A percentile compares a stretch with the other conserved stretches of the same genome.
phyloP scores from a whole-genome alignment of 306 rosid genomes.

The Pterocarpus santalinus region DNA sequence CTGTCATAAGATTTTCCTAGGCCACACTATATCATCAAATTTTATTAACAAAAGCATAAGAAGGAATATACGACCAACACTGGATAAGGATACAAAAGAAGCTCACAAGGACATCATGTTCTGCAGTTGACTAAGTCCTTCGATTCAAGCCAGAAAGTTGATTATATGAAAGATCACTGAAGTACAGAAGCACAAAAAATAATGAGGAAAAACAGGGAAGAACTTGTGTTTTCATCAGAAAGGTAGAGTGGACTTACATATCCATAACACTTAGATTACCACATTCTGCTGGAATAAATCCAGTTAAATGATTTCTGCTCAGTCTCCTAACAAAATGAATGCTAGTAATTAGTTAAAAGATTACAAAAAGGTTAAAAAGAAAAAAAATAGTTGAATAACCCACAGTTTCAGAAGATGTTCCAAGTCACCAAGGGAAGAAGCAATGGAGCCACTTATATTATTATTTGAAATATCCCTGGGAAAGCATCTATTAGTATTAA shows the following conservation, averaged over 20 bases:
- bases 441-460: constrained; percentile 74
- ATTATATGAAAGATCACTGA: constrained; percentile 92
- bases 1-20: constrained; percentile 8
- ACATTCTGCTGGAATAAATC: constrained; percentile 89
- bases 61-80: neutral
- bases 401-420: constrained; percentile 98
- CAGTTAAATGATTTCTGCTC: constrained; percentile 79
- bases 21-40: no score
- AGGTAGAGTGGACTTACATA: constrained; percentile 64
- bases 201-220: neutral
- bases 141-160: constrained; percentile 79
- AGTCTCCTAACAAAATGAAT: constrained; percentile 71
- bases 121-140: constrained; percentile 90
- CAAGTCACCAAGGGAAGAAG: constrained; percentile 97
- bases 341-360: neutral
- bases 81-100: neutral
- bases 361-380: constrained; percentile 46
- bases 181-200: constrained; percentile 38
- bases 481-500: constrained; percentile 33
- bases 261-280: constrained; percentile 95
- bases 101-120: constrained; percentile 84
- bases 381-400: constrained; percentile 46
- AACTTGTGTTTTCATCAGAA: neutral
- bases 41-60: no score
- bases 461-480: constrained; percentile 89